Evolutionary conservation across 2,329 filamentous ascomycete genomes (phyloP).

Genomic region (Fonsecaea nubica): DNA sequence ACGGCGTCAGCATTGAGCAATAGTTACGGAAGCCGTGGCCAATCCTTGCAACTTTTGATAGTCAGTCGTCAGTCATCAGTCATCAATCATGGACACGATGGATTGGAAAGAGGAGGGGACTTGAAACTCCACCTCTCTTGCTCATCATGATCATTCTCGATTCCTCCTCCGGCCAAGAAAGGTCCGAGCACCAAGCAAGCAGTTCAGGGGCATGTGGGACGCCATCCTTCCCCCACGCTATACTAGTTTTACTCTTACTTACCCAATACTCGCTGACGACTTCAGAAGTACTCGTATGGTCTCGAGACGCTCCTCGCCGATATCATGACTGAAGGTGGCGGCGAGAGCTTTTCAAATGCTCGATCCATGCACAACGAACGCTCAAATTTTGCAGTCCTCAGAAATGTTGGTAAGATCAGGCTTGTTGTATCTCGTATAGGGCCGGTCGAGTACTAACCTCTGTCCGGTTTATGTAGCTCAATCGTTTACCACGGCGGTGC

Average conservation of each 20-base stretch:
- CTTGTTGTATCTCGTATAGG: neutral
- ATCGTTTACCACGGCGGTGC: neutral
- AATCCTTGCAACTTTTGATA: neutral
- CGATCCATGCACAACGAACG: neutral
- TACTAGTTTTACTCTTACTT: neutral
- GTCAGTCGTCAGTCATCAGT: too few species aligned
- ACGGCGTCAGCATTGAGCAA: neutral
- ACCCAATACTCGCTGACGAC: neutral
- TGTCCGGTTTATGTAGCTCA: neutral
- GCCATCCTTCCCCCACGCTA: neutral
- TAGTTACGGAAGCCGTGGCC: neutral
- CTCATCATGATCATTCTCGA: neutral
- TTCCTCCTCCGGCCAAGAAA: neutral
- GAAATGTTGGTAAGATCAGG: slow-evolving; percentile 1
- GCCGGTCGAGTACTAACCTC: neutral
- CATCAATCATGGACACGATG: neutral
- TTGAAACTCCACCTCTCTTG: neutral
- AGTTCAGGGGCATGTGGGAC: neutral
- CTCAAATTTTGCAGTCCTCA: neutral
- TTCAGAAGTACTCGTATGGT: neutral
- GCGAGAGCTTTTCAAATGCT: neutral
- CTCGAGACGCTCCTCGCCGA: neutral
- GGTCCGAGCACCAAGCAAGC: neutral
- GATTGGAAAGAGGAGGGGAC: slow-evolving; percentile 1
- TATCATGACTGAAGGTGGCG: slow-evolving; percentile 5